A percentile compares a stretch with the other conserved stretches of the same genome.
These are phyloP conservation scores for Starmerella etchellsii DNA, from an alignment of 805 yeast genomes.

Conservation along the genomic window DNA sequence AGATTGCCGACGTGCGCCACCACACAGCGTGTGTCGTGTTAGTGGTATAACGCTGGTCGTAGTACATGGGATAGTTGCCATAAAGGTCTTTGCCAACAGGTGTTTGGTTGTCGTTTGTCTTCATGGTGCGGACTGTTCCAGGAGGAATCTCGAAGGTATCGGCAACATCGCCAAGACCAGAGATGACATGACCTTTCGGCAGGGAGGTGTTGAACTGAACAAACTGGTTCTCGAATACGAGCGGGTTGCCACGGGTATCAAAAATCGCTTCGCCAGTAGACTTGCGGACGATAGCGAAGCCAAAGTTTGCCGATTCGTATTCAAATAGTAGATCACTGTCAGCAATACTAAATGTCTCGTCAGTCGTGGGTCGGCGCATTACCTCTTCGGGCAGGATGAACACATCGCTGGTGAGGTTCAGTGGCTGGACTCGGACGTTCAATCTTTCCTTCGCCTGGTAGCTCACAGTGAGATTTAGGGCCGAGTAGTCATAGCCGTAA, in stretches of 20 bases:
- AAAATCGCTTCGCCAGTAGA: background rate
- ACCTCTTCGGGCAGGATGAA: slow-evolving; percentile 1
- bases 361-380: background rate
- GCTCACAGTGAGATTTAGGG: background rate
- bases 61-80: background rate
- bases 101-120: background rate
- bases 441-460: slow-evolving; percentile 1
- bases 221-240: slow-evolving; percentile 1
- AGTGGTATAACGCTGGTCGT: background rate
- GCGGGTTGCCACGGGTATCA: background rate
- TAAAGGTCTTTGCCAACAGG: background rate
- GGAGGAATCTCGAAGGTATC: background rate
- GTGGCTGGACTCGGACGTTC: background rate
- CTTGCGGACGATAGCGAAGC: slow-evolving; percentile 1
- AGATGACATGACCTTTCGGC: background rate
- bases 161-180: background rate
- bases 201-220: slow-evolving; percentile 2
- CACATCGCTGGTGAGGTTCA: background rate
- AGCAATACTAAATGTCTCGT: background rate
- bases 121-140: slow-evolving; percentile 1
- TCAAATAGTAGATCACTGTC: background rate
- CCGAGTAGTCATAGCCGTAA: slow-evolving; percentile 2
- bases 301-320: background rate
- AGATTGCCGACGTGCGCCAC: slow-evolving; percentile 3
- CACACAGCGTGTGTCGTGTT: slow-evolving; percentile 2